These are phyloP conservation scores for Diversispora epigaea DNA, from an alignment of 192 early-diverging fungal genomes.

Conservation along the genomic window DNA sequence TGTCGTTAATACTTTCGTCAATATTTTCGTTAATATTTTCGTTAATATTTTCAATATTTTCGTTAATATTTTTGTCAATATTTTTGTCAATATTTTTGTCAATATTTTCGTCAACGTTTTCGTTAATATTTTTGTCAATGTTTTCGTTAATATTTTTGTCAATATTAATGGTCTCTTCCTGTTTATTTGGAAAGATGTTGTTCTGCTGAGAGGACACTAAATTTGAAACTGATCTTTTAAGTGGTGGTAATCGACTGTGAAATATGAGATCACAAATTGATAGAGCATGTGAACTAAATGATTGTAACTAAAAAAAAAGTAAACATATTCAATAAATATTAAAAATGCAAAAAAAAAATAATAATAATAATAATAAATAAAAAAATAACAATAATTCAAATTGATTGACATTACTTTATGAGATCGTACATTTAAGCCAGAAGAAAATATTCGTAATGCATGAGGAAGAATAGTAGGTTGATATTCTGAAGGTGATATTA, in stretches of 20 bases:
- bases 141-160: background rate
- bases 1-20: background rate
- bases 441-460: conserved; percentile 40
- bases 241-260: conserved; percentile 55
- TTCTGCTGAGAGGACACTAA: background rate
- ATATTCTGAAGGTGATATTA: conserved; percentile 39
- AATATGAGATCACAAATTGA: conserved; percentile 56
- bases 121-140: background rate
- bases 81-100: background rate
- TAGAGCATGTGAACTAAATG: conserved; percentile 42
- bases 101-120: background rate
- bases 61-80: background rate
- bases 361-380: background rate
- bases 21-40: background rate
- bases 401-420: conserved; percentile 33
- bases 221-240: conserved; percentile 30
- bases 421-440: conserved; percentile 41
- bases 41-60: background rate
- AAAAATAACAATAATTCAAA: background rate
- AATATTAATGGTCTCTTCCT: background rate
- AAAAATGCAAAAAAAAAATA: background rate
- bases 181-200: background rate
- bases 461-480: conserved; percentile 45
- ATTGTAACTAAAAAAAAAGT: conserved; percentile 33
- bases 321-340: background rate